Conservation (phyloP, 345 rosid species). For the Pistacia integerrima region DNA sequence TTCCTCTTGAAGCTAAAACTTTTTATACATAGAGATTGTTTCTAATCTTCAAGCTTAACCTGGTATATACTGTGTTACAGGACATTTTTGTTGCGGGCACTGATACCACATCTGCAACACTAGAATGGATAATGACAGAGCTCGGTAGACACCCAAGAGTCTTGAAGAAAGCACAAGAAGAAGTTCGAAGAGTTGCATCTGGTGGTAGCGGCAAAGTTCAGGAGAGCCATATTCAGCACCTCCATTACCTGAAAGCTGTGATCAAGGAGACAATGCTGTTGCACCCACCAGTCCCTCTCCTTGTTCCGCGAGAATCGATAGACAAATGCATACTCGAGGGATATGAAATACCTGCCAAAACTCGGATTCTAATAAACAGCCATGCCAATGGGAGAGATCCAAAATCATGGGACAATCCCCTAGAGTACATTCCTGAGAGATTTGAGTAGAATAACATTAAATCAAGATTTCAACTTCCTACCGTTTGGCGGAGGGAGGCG, state of each 20-base stretch:
- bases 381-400: slow-evolving; percentile 34
- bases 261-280: slow-evolving; percentile 38
- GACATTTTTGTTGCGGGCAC: slow-evolving; percentile 46
- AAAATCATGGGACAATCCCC: slow-evolving; percentile 29
- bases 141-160: slow-evolving; percentile 36
- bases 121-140: slow-evolving; percentile 43
- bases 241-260: slow-evolving; percentile 35
- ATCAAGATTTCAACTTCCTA: slow-evolving; percentile 41
- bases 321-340: slow-evolving; percentile 34
- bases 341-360: slow-evolving; percentile 39
- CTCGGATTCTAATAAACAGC: slow-evolving; percentile 33
- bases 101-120: slow-evolving; percentile 32
- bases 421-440: slow-evolving; percentile 40
- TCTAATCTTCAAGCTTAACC: background rate
- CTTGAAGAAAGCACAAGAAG: slow-evolving; percentile 31
- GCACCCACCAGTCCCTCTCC: slow-evolving; percentile 43
- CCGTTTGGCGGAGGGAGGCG: slow-evolving; percentile 46
- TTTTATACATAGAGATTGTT: background rate
- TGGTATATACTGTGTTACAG: slow-evolving; percentile 14
- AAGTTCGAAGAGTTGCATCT: slow-evolving; percentile 28
- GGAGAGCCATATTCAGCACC: slow-evolving; percentile 24
- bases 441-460: slow-evolving; percentile 20
- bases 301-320: slow-evolving; percentile 41
- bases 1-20: too few relatives aligned
- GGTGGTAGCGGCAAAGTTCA: background rate